These are phyloP conservation scores for Cercis canadensis DNA, from an alignment of 306 rosid genomes.

Conservation along the genomic window DNA sequence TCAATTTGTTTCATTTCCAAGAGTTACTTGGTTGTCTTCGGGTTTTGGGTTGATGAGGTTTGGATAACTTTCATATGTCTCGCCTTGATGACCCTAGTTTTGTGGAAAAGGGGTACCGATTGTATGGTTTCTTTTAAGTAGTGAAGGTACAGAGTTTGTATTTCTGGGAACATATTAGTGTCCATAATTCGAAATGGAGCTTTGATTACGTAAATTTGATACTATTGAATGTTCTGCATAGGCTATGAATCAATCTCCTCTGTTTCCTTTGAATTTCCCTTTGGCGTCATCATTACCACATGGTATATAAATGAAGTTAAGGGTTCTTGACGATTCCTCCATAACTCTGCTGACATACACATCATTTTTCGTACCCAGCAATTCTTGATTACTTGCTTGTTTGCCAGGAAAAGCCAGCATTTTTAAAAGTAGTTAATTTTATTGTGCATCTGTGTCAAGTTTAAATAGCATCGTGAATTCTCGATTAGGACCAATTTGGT, in stretches of 20 bases:
- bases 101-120: constrained; percentile 48
- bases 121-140: constrained; percentile 36
- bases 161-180: constrained; percentile 33
- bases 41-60: constrained; percentile 60
- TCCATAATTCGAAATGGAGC: constrained; percentile 27
- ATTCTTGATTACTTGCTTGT: constrained; percentile 33
- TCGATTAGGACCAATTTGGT: constrained; percentile 11
- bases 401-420: constrained; percentile 24
- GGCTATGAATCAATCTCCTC: constrained; percentile 16
- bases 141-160: constrained; percentile 43
- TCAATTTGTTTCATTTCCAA: constrained; percentile 40
- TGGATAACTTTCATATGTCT: constrained; percentile 46
- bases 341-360: constrained; percentile 15
- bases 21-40: constrained; percentile 55
- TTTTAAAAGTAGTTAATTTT: not conserved
- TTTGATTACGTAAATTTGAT: constrained; percentile 20
- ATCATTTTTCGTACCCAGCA: constrained; percentile 21
- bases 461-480: not conserved
- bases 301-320: not conserved
- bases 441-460: too few relatives aligned
- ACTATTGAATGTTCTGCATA: constrained; percentile 1
- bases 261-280: constrained; percentile 7
- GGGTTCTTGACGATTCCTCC: constrained; percentile 30
- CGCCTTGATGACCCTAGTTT: constrained; percentile 58
- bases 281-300: not conserved